Evolutionary conservation across 164 flowering plant genomes (phyloP).

Genomic region (Piper longum): DNA sequence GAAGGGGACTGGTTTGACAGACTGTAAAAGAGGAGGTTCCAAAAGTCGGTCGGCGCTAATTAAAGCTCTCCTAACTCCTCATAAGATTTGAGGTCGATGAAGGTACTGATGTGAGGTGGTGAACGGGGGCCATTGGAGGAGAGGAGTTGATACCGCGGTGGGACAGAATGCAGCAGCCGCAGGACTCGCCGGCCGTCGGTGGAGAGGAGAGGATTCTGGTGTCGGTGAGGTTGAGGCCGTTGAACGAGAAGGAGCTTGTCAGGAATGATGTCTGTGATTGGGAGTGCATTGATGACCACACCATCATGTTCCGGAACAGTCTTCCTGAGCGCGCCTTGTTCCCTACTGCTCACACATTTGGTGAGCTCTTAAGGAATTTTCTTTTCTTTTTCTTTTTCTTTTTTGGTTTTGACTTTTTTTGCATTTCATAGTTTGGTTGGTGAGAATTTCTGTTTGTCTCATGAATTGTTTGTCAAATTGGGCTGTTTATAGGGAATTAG

Average conservation of each 20-base stretch:
- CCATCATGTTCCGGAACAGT: slow-evolving; percentile 75
- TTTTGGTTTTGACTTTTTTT: not conserved
- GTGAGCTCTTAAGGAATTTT: slow-evolving; percentile 22
- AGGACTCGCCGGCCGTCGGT: not conserved
- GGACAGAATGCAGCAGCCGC: slow-evolving; percentile 42
- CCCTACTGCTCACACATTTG: slow-evolving; percentile 80
- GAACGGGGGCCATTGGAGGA: slow-evolving; percentile 63
- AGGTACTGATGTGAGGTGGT: slow-evolving; percentile 4
- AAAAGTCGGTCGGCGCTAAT: not conserved
- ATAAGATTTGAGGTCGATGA: not conserved
- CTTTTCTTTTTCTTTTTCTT: not conserved
- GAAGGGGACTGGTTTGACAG: not conserved
- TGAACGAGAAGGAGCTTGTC: slow-evolving; percentile 70
- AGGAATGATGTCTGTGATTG: slow-evolving; percentile 81
- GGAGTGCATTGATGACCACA: slow-evolving; percentile 93
- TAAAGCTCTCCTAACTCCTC: not conserved
- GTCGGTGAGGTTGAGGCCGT: slow-evolving; percentile 87
- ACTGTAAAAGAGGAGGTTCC: not conserved
- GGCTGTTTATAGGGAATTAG: no score
- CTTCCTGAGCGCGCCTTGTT: slow-evolving; percentile 74
- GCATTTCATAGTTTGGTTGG: no score
- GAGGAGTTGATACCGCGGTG: slow-evolving; percentile 44
- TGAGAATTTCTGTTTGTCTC: no score
- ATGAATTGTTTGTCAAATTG: no score
- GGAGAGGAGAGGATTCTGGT: slow-evolving; percentile 78